These are phyloP conservation scores for Aspergillus versicolor DNA, from an alignment of 2,329 filamentous ascomycete genomes.

Conservation along the genomic window DNA sequence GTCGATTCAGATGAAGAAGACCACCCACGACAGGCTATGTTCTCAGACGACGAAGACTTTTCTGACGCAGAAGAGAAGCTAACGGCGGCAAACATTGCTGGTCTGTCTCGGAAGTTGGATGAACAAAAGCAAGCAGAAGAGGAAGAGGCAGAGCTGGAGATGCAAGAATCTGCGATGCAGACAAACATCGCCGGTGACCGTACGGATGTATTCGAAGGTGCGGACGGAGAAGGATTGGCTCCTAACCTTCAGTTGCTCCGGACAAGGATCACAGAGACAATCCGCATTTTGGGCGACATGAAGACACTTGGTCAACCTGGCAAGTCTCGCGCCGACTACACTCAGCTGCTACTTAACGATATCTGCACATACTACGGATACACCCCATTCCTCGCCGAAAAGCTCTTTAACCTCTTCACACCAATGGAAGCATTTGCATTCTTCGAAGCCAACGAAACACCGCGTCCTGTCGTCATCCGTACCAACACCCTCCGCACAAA, in stretches of 20 bases:
- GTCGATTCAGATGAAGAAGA: conserved; percentile 70
- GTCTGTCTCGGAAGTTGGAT: conserved; percentile 82
- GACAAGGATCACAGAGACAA: conserved; percentile 85
- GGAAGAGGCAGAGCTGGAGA: conserved; percentile 78
- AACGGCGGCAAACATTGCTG: conserved; percentile 94
- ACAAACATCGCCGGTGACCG: conserved; percentile 86
- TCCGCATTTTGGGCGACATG: conserved; percentile 88
- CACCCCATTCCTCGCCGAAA: conserved; percentile 90
- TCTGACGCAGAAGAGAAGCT: conserved; percentile 86
- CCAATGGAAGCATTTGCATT: conserved; percentile 95
- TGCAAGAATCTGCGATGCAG: conserved; percentile 81
- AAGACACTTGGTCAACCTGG: conserved; percentile 75
- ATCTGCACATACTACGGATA: conserved; percentile 98
- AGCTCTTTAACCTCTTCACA: conserved; percentile 88
- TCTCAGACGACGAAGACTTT: conserved; percentile 91
- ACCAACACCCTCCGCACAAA: conserved; percentile 89
- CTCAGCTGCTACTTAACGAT: conserved; percentile 80
- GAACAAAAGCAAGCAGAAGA: conserved; percentile 72
- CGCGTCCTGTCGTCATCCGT: conserved; percentile 89
- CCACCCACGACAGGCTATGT: conserved; percentile 66
- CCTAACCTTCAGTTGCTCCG: conserved; percentile 89
- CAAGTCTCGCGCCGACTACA: conserved; percentile 84
- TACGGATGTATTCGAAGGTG: conserved; percentile 58
- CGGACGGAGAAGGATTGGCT: conserved; percentile 64
- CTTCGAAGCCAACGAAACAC: conserved; percentile 97